Conservation (phyloP, 2,329 filamentous ascomycete species). For the Ophiobolus disseminans region DNA sequence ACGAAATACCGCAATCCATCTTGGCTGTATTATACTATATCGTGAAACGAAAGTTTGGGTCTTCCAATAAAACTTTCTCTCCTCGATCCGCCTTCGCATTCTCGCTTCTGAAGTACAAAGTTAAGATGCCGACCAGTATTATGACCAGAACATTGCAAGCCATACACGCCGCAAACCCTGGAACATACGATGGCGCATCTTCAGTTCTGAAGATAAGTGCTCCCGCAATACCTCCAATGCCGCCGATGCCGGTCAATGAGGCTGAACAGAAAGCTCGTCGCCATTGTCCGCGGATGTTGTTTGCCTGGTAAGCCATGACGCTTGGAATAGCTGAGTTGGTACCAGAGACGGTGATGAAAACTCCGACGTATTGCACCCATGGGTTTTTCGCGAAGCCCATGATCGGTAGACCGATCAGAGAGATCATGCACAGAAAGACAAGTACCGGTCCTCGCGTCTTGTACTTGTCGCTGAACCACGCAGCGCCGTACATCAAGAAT, state of each 20-base stretch:
- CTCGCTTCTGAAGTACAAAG: constrained; percentile 28
- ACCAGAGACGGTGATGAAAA: constrained; percentile 29
- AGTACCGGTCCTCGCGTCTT: constrained; percentile 30
- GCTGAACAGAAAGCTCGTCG: constrained; percentile 31
- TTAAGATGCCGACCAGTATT: constrained; percentile 21
- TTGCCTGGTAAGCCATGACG: constrained; percentile 35
- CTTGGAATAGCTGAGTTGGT: constrained; percentile 28
- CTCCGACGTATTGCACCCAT: constrained; percentile 31
- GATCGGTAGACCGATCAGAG: constrained; percentile 32
- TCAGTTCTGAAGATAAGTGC: constrained; percentile 32
- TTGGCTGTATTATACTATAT: constrained; percentile 11
- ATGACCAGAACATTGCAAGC: constrained; percentile 30
- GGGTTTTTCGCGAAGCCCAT: constrained; percentile 33
- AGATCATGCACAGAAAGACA: constrained; percentile 27
- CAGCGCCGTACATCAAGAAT: constrained; percentile 34
- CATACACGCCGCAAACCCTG: constrained; percentile 33
- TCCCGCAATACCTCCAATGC: constrained; percentile 30
- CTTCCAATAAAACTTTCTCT: constrained; percentile 29
- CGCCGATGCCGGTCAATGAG: constrained; percentile 26
- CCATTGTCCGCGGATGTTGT: constrained; percentile 33
- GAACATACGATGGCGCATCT: constrained; percentile 29
- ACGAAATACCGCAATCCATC: no score
- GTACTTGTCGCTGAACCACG: constrained; percentile 34
- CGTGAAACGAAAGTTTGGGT: constrained; percentile 33
- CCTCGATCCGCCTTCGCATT: constrained; percentile 32